phyloP scores from a whole-genome alignment of 2,329 filamentous ascomycete genomes.

The Laburnicola sp. region DNA sequence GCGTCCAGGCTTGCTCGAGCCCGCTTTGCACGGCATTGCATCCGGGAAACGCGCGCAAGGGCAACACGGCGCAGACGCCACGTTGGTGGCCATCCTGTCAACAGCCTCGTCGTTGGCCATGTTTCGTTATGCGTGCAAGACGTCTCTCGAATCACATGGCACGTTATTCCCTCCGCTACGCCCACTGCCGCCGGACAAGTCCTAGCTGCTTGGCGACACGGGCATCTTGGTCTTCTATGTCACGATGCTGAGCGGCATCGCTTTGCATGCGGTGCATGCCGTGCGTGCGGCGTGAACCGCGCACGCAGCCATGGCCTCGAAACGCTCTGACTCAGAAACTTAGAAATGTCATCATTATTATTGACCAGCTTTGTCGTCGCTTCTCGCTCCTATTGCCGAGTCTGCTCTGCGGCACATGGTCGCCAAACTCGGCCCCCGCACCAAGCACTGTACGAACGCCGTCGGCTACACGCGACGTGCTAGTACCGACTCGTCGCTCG shows the following conservation, averaged over 20 bases:
- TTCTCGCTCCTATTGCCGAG: conserved; percentile 17
- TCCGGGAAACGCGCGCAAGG: not conserved
- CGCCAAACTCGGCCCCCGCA: conserved; percentile 14
- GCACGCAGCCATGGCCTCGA: conserved; percentile 6
- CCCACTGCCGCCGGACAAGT: too few relatives aligned
- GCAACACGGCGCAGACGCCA: not conserved
- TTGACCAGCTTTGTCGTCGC: conserved; percentile 7
- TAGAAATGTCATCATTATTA: not conserved
- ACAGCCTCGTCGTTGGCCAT: conserved; percentile 6
- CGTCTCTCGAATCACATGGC: not conserved
- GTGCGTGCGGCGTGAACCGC: not conserved
- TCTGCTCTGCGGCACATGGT: conserved; percentile 5
- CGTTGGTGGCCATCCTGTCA: not conserved
- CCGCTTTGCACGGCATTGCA: not conserved
- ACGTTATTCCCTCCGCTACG: not conserved
- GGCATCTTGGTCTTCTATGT: too few relatives aligned
- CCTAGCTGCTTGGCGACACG: too few relatives aligned
- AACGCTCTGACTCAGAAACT: conserved; percentile 21
- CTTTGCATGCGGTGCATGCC: not conserved
- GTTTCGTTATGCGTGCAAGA: not conserved
- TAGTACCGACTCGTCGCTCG: conserved; percentile 8
- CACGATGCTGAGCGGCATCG: not conserved
- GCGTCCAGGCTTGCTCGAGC: not conserved
- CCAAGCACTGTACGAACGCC: conserved; percentile 8
- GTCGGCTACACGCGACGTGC: conserved; percentile 15